These are phyloP conservation scores for Rhipidocladum racemiflorum DNA, from an alignment of 176 grass and related monocot genomes.

Conservation along the genomic window DNA sequence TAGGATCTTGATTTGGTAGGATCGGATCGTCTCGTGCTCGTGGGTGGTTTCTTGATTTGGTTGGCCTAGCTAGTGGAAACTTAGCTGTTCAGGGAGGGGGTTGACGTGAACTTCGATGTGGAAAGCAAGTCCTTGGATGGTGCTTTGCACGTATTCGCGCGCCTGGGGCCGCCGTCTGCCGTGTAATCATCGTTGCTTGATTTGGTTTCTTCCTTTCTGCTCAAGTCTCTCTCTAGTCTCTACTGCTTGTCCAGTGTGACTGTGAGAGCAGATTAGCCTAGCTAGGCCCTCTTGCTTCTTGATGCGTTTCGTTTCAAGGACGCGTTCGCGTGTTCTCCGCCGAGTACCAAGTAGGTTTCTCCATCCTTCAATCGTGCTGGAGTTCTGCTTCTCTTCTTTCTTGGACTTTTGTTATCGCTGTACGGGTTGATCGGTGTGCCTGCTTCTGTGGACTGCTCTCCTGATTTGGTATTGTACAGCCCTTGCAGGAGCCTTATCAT, in stretches of 20 bases:
- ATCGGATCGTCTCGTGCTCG: background rate
- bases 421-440: background rate
- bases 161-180: constrained; percentile 36
- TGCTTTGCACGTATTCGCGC: constrained; percentile 8
- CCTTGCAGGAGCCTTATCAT: background rate
- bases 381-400: constrained; percentile 1
- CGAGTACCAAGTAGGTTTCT: background rate
- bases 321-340: background rate
- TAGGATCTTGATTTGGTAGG: constrained; percentile 26
- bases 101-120: constrained; percentile 26
- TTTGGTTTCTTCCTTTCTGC: constrained; percentile 39
- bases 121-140: constrained; percentile 32
- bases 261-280: background rate
- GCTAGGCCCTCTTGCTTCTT: constrained; percentile 11
- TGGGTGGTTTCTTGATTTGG: constrained; percentile 19
- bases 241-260: constrained; percentile 2
- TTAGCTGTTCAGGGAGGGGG: background rate
- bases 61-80: background rate
- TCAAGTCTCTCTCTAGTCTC: constrained; percentile 25
- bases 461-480: background rate
- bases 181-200: constrained; percentile 61
- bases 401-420: background rate
- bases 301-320: background rate
- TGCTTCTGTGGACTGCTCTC: background rate
- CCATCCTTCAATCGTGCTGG: background rate